Conservation (phyloP, 73 alveolate species). For the Urostyla sp. region DNA sequence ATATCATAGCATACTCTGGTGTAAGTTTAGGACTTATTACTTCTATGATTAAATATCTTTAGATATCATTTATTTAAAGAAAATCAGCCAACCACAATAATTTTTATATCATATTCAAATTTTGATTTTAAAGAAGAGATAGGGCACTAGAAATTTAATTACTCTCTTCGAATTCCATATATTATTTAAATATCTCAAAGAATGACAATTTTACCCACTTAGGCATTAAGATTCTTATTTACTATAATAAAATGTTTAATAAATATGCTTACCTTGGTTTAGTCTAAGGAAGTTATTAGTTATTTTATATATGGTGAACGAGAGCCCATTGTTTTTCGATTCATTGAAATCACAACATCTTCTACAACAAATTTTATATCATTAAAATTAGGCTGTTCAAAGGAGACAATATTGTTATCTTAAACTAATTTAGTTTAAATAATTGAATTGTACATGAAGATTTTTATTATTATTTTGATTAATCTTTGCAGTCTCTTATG, state of each 20-base stretch:
- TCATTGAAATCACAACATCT: neutral
- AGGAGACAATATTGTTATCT: too few relatives aligned
- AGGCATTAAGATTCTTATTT: constrained; percentile 34
- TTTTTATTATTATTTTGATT: too few relatives aligned
- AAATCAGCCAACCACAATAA: constrained; percentile 46
- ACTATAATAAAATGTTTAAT: neutral
- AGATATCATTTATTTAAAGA: constrained; percentile 25
- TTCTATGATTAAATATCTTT: constrained; percentile 20
- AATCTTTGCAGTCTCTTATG: too few relatives aligned
- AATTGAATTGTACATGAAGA: too few relatives aligned
- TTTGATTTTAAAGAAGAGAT: neutral
- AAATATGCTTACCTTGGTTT: constrained; percentile 6
- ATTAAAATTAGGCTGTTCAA: too few relatives aligned
- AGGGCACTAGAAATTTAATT: neutral
- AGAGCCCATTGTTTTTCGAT: constrained; percentile 17
- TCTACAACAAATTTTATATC: constrained; percentile 1
- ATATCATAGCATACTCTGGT: neutral
- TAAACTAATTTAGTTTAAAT: too few relatives aligned
- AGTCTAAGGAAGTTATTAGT: constrained; percentile 6
- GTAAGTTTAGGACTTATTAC: constrained; percentile 8
- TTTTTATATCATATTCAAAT: neutral
- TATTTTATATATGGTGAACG: constrained; percentile 42
- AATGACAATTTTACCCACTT: constrained; percentile 33
- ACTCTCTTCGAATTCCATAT: neutral
- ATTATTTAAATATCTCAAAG: neutral